Base-by-base conservation (phyloP, 495 filamentous ascomycete genomes). In the Penicillium arizonense region DNA sequence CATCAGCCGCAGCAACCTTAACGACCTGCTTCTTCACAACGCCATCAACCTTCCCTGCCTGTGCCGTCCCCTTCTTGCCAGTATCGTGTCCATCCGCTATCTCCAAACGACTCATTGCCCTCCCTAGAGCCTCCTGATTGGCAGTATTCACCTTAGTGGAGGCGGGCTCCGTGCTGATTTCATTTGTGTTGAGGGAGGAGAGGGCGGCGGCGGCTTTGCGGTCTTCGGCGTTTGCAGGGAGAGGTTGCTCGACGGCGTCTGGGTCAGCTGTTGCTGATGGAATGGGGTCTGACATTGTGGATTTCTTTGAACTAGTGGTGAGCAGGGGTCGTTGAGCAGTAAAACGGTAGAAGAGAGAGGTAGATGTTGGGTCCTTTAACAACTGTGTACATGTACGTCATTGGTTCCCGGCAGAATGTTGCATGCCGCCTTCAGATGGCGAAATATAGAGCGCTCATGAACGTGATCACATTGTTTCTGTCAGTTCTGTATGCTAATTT, bases 181-280 rank as follows among this genome's bases (percentile, higher is more conserved):
- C 87, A 50, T 84, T 85, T 23, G 80, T 69, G 58, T 92, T 86
- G 47, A 96, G 86, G 49, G 84, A 82, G 55, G 82, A 85, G 60
- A 96, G 84, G 14, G 92, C 91, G 23, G 89, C 90, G 50, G 90
- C 90, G 18, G 92, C 89, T 72, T 94, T 96, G 69, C 90, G 88
- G 74, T 94, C 91, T 71, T 95, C 90, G 55, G 90, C 88, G 47
- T 81, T 84, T 36, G 85, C 74, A 38, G 87, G 83, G 21, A 82
- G 71, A 38, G 81, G 70, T 36, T 82, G 79, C 0, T 61, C 64
- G 20, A 85, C 77, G 40, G 79, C 59, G 55, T 89, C 86, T 21
- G 81, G 67, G 55, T 87, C 86, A 38, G 90, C 82, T 74, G 81
- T 57, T 76, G 86, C 71, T 83, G 84, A 58, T 84, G 90, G 55